Base-by-base conservation (phyloP, 305 asterid genomes). In the Plantago rigida region DNA sequence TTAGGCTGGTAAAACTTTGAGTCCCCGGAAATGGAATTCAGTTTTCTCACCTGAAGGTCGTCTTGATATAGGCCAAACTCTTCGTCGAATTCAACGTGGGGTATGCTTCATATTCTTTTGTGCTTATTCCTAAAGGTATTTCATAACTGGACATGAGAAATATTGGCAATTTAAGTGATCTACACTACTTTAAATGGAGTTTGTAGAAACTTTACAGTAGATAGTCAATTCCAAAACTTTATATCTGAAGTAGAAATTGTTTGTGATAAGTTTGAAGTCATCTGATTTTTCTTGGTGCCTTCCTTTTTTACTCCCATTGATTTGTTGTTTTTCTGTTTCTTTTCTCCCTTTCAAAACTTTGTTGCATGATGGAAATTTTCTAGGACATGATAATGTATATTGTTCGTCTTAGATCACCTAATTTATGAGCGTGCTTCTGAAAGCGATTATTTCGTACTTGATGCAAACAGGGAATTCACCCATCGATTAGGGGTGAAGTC, bases 401-500 rank as follows among this genome's bases (percentile, higher is more conserved):
- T 65, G 42, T 51, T 62, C 11, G 31, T 47, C 51, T 66, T 54
- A 48, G 56, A 58, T 68, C 36, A 36, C 11, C 60, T 13, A 31
- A 36, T 36, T 4, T 36, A 8, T 36, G n/a, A 2, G 22, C 4
- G 3, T 47, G 56, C 44, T 64, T 53, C 60, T 57, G 68, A 65
- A 56, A 64, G 48, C 63, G 65, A 70, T 59, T 60, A 19, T 59
- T 63, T 48, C 50, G 41, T 49, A 24, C 60, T 54, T 82, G 64
- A 71, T 62, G 17, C 65, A 48, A 77, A 65, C 69, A 89, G 96
- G 97, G 97, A 46, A 80, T 89, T 70, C 97, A 89, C 75, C 97
- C 97, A 49, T 77, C 97, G 9, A 89, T 89, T 59, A 85, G 94
- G 83, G 97, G 96, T 64, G 96, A 85, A 71, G 97, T 89, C 55